Percentiles rank a stretch among this genome's conserved stretches.
Conservation (phyloP, 78 protist species). For the Kipferlia bialata region DNA sequence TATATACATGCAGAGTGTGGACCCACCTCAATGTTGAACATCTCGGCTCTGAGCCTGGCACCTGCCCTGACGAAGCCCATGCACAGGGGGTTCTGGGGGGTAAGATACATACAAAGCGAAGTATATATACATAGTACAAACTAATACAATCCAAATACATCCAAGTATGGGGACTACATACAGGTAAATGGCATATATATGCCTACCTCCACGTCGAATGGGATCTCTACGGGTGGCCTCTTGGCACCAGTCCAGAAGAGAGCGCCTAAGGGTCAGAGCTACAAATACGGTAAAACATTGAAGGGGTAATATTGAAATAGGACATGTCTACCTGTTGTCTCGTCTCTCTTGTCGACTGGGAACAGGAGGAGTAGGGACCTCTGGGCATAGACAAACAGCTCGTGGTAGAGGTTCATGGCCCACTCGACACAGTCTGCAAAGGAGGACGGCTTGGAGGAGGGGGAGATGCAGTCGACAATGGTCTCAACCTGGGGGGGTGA, state of each 20-base stretch:
- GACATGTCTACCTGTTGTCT: too few relatives aligned
- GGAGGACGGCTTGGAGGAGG: not conserved
- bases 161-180: too few relatives aligned
- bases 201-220: too few relatives aligned
- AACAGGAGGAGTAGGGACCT: not conserved
- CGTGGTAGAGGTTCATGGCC: conserved; percentile 1
- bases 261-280: too few relatives aligned
- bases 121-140: too few relatives aligned
- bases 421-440: conserved; percentile 9
- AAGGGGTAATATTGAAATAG: too few relatives aligned
- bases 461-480: not conserved
- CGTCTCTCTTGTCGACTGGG: too few relatives aligned
- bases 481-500: not conserved
- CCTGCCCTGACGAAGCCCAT: conserved; percentile 13
- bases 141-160: too few relatives aligned
- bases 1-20: too few relatives aligned
- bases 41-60: conserved; percentile 18
- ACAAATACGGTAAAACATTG: too few relatives aligned
- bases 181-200: too few relatives aligned
- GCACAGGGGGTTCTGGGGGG: conserved; percentile 14
- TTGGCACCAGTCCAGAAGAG: conserved; percentile 81
- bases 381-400: not conserved
- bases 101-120: too few relatives aligned
- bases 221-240: conserved; percentile 58
- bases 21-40: not conserved